Evolutionary conservation across 2,329 filamentous ascomycete species (phyloP).

Genomic region (Metarhizium sp.): DNA sequence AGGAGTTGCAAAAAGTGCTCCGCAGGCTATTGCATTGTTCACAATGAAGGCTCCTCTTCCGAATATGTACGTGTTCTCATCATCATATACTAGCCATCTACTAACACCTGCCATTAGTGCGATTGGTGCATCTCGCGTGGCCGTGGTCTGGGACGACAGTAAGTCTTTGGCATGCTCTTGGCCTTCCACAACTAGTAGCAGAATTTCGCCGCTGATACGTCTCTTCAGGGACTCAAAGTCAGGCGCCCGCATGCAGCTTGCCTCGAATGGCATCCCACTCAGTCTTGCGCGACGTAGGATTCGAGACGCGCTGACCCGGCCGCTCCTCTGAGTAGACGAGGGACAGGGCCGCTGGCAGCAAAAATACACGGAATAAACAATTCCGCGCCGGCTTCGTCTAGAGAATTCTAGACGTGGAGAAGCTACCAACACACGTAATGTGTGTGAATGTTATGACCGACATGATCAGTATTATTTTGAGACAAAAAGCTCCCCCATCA

Average conservation of each 20-base stretch:
- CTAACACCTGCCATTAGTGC: constrained; percentile 30
- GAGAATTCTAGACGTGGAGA: neutral
- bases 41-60: constrained; percentile 73
- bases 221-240: constrained; percentile 3
- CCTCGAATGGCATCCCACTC: constrained; percentile 1
- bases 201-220: neutral
- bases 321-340: neutral
- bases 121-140: constrained; percentile 31
- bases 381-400: neutral
- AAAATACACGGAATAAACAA: neutral
- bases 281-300: constrained; percentile 6
- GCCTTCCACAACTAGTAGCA: too few species aligned
- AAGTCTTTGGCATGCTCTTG: neutral
- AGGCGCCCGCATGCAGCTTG: neutral
- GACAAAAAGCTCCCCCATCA: constrained; percentile 1
- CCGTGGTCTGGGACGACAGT: constrained; percentile 22
- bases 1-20: constrained; percentile 62
- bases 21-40: constrained; percentile 73
- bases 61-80: constrained; percentile 35
- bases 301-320: constrained; percentile 7
- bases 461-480: constrained; percentile 1
- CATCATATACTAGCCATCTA: neutral
- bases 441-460: constrained; percentile 3
- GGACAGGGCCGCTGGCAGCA: too few species aligned
- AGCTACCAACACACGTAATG: neutral